Evolutionary conservation across 306 rosid species (phyloP).

Genomic region (Glycine tomentella): DNA sequence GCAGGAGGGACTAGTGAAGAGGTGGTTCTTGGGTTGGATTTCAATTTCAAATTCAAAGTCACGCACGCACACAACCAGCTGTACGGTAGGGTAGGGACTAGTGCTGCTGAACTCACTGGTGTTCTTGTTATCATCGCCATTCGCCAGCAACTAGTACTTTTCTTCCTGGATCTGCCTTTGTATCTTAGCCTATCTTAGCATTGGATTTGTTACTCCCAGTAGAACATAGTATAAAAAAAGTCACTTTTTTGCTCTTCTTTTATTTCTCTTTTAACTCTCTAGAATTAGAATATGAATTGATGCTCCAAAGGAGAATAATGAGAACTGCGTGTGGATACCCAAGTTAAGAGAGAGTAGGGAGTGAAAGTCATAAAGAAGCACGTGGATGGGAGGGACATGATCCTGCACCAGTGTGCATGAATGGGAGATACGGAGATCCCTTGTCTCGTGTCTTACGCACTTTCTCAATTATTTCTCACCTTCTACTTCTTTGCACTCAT

Average conservation of each 20-base stretch:
- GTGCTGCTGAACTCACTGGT: no score
- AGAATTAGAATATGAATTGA: no score
- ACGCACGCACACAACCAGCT: slow-evolving; percentile 10
- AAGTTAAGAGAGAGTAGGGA: not conserved
- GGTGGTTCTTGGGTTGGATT: slow-evolving; percentile 65
- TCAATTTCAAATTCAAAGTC: slow-evolving; percentile 40
- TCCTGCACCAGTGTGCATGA: slow-evolving; percentile 11
- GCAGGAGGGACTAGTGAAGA: slow-evolving; percentile 48
- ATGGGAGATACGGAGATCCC: slow-evolving; percentile 4
- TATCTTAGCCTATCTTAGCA: not conserved
- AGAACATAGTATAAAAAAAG: not conserved
- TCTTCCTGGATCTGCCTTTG: not conserved
- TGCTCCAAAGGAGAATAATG: no score
- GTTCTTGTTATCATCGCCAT: no score
- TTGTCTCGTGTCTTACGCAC: not conserved
- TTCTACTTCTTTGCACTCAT: not conserved
- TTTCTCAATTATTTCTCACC: slow-evolving; percentile 25
- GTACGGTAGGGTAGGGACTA: slow-evolving; percentile 35
- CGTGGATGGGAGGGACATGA: slow-evolving; percentile 24
- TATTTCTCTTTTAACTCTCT: no score
- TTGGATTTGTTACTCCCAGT: not conserved
- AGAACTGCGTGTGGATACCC: no score
- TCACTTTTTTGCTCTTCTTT: not conserved
- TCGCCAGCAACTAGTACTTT: not conserved
- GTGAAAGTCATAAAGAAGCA: not conserved